Conservation (phyloP, 352 stramenopile genomes). For the Thraustochytrium striatum region DNA sequence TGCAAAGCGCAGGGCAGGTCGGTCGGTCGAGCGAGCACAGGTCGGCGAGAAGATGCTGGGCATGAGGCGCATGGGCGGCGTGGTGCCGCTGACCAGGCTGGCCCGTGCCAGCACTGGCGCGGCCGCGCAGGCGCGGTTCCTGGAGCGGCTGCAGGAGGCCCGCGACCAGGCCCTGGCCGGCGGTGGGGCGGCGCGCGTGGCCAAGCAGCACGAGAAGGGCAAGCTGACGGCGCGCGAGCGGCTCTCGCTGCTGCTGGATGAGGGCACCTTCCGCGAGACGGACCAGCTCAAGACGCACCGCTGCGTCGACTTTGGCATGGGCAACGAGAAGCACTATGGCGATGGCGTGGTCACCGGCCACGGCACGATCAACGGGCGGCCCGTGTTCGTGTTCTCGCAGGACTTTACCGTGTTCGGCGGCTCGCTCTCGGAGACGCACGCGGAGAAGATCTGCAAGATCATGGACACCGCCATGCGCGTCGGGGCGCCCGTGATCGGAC, state of each 20-base stretch:
- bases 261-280: conserved; percentile 88
- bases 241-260: conserved; percentile 88
- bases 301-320: conserved; percentile 95
- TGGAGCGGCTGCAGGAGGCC: background rate
- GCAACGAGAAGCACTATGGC: conserved; percentile 73
- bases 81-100: no score
- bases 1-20: no score
- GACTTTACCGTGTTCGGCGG: conserved; percentile 98
- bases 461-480: conserved; percentile 91
- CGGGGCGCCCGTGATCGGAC: conserved; percentile 86
- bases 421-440: conserved; percentile 89
- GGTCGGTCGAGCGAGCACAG: no score
- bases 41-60: no score
- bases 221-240: conserved; percentile 94
- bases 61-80: no score
- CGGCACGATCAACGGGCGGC: conserved; percentile 86
- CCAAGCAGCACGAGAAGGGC: conserved; percentile 86
- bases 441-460: conserved; percentile 97
- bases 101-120: no score
- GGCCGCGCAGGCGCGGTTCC: background rate
- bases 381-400: conserved; percentile 92
- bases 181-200: conserved; percentile 66
- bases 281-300: conserved; percentile 93
- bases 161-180: background rate
- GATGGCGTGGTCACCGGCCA: conserved; percentile 93